Evolutionary conservation across 2,329 filamentous ascomycete genomes (phyloP).

Genomic region (Ophiostoma ips): DNA sequence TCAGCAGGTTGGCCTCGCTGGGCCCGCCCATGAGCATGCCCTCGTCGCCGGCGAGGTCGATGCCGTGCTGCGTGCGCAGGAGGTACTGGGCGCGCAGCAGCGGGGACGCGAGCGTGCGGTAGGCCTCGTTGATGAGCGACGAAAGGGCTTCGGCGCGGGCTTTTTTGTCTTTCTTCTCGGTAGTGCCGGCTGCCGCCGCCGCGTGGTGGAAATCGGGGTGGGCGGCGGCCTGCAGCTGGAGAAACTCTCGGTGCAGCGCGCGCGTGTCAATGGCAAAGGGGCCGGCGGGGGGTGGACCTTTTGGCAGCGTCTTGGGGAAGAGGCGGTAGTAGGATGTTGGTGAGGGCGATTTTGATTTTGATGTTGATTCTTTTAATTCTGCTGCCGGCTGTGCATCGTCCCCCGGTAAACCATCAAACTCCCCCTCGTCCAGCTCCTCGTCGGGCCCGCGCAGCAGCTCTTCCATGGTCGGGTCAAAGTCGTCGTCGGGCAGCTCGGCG

Average conservation of each 20-base stretch:
- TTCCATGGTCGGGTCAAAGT: neutral
- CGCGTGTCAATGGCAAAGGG: conserved; percentile 61
- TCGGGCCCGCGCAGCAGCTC: neutral
- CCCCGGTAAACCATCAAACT: neutral
- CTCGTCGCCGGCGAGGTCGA: conserved; percentile 72
- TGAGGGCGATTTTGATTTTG: neutral
- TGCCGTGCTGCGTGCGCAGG: conserved; percentile 51
- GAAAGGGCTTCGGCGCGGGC: conserved; percentile 59
- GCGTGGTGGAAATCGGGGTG: conserved; percentile 55
- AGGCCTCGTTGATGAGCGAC: conserved; percentile 79
- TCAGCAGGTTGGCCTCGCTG: conserved; percentile 47
- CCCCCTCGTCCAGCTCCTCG: neutral
- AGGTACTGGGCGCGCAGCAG: conserved; percentile 81
- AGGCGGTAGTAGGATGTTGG: conserved; percentile 53
- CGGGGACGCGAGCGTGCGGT: conserved; percentile 68
- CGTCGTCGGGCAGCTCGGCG: neutral
- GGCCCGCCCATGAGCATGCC: conserved; percentile 27
- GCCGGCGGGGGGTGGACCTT: conserved; percentile 63
- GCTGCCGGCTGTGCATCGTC: neutral
- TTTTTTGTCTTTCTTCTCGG: conserved; percentile 14
- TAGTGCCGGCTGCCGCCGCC: conserved; percentile 14
- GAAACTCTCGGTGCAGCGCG: conserved; percentile 68
- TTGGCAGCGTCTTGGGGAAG: conserved; percentile 67
- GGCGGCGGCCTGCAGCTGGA: conserved; percentile 62
- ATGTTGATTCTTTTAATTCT: neutral